phyloP scores from a whole-genome alignment of 2,329 filamentous ascomycete species.

The Aschersonia sp. region DNA sequence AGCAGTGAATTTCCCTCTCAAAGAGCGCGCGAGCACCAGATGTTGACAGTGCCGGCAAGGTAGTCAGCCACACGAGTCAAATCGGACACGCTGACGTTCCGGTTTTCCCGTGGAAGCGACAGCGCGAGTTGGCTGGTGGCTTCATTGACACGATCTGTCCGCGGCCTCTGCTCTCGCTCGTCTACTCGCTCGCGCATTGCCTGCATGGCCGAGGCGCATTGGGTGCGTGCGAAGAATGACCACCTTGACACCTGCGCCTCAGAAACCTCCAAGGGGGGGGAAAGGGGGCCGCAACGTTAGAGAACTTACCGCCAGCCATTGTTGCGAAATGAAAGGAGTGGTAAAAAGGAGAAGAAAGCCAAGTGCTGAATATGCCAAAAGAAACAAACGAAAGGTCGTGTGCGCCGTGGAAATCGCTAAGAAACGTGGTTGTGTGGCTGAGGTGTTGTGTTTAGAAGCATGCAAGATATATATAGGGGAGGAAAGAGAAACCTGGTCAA shows the following conservation, averaged over 20 bases:
- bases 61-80: too few species aligned
- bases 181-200: neutral
- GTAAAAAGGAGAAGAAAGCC: conserved; percentile 11
- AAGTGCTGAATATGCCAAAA: conserved; percentile 1
- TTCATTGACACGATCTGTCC: too few species aligned
- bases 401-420: neutral
- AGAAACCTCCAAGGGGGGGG: neutral
- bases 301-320: conserved; percentile 30
- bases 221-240: neutral
- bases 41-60: too few species aligned
- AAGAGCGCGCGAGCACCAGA: too few species aligned
- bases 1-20: too few species aligned
- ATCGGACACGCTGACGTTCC: too few species aligned
- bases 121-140: too few species aligned
- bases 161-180: neutral
- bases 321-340: conserved; percentile 1
- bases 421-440: conserved; percentile 3
- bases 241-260: neutral
- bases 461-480: conserved; percentile 4
- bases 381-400: neutral
- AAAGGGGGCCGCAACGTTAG: neutral
- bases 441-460: conserved; percentile 4
- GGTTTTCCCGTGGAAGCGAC: too few species aligned
- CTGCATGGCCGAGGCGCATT: neutral
- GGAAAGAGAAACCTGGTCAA: conserved; percentile 10